Conservation (phyloP, 768 basidiomycete species). For the Roridomyces roridus region DNA sequence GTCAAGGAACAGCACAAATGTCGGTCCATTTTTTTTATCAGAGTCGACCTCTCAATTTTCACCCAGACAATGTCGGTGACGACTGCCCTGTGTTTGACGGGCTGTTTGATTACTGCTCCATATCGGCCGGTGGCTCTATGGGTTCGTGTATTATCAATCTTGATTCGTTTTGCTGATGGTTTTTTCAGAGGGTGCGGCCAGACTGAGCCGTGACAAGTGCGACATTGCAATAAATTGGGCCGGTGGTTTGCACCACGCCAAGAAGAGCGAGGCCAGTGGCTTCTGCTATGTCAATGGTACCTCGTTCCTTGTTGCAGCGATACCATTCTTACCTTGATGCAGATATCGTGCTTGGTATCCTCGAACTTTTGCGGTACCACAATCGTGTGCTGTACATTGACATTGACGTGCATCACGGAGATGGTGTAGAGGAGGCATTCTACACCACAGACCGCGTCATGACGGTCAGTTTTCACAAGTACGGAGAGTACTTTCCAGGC, state of each 20-base stretch:
- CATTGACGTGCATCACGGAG: constrained; percentile 98
- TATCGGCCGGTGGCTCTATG: constrained; percentile 99
- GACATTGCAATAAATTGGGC: constrained; percentile 99
- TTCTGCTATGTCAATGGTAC: constrained; percentile 99
- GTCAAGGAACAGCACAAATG: constrained; percentile 97
- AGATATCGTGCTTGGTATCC: constrained; percentile 98
- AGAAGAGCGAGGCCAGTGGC: constrained; percentile 98
- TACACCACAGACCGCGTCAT: constrained; percentile 99
- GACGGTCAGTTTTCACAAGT: constrained; percentile 98
- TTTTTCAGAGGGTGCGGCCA: constrained; percentile 91
- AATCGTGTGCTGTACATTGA: constrained; percentile 96
- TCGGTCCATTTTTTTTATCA: constrained; percentile 40
- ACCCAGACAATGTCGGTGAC: constrained; percentile 93
- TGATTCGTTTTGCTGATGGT: background rate
- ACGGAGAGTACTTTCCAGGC: constrained; percentile 98
- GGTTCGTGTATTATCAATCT: constrained; percentile 56
- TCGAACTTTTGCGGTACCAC: constrained; percentile 95
- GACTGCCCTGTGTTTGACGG: constrained; percentile 99
- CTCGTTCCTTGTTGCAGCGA: background rate
- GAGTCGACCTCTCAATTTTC: background rate
- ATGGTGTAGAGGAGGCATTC: constrained; percentile 99
- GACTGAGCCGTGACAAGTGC: constrained; percentile 94
- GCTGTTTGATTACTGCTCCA: constrained; percentile 98
- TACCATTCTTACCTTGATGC: constrained; percentile 3
- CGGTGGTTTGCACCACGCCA: constrained; percentile 97